Percentiles rank a stretch among this genome's conserved stretches.
These are phyloP conservation scores for Cutaneotrichosporon cavernicola DNA, from an alignment of 1,284 basidiomycete genomes.

Conservation along the genomic window DNA sequence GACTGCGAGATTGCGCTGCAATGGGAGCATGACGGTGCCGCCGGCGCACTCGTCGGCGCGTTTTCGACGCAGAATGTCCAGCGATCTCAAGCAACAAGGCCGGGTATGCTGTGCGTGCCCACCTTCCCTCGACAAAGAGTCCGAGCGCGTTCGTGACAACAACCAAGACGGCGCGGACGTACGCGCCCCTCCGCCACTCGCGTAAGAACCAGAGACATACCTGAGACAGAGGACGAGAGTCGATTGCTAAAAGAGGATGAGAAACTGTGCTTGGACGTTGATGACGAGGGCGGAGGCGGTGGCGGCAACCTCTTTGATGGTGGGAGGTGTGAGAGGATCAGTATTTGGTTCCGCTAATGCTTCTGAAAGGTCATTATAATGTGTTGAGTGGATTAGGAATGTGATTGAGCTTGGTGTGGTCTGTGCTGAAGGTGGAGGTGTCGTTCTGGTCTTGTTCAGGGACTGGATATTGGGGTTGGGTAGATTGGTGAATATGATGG, in stretches of 20 bases:
- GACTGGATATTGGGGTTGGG: neutral
- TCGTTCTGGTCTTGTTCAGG: no score
- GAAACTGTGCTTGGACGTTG: neutral
- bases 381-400: neutral
- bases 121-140: neutral
- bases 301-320: neutral
- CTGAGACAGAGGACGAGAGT: neutral
- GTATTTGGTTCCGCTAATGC: neutral
- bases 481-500: no score
- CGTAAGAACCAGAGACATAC: neutral
- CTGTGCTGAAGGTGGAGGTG: no score
- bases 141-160: neutral
- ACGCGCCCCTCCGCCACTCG: neutral
- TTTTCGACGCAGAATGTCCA: no score
- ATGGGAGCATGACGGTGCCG: no score
- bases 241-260: neutral
- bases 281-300: slow-evolving; percentile 2
- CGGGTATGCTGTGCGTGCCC: neutral
- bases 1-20: neutral
- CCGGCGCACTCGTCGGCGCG: no score
- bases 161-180: neutral
- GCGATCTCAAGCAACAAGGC: neutral
- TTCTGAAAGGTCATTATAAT: neutral
- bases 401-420: neutral
- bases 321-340: neutral